These are phyloP conservation scores for Hanseniaspora lachancei DNA, from an alignment of 805 yeast genomes.

Conservation along the genomic window DNA sequence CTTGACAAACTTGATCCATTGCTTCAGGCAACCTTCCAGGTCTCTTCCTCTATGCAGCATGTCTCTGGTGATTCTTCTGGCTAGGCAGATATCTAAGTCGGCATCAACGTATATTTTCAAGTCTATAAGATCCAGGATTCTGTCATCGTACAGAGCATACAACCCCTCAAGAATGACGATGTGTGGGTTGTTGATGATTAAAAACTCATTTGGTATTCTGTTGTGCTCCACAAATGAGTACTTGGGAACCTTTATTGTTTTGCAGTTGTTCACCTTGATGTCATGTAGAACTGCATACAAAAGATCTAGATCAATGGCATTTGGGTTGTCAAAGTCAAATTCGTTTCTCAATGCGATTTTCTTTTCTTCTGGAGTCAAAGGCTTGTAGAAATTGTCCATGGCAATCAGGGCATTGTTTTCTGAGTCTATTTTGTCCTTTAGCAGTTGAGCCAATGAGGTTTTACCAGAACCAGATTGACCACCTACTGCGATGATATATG, in stretches of 20 bases:
- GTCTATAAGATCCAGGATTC: conserved; percentile 65
- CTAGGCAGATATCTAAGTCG: conserved; percentile 82
- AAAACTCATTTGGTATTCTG: conserved; percentile 47
- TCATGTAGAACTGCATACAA: conserved; percentile 49
- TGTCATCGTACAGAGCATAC: conserved; percentile 60
- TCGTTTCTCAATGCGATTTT: conserved; percentile 52
- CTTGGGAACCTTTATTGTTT: conserved; percentile 43
- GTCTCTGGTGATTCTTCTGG: conserved; percentile 77
- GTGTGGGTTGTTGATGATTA: conserved; percentile 83
- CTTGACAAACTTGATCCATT: conserved; percentile 84
- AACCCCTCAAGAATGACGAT: conserved; percentile 88
- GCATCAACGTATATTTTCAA: conserved; percentile 85
- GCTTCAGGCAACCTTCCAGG: conserved; percentile 63
- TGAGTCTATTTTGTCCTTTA: conserved; percentile 63
- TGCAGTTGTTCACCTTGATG: conserved; percentile 56
- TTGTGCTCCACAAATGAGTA: conserved; percentile 54
- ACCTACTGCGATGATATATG: conserved; percentile 77
- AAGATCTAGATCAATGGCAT: conserved; percentile 68
- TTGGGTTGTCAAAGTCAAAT: conserved; percentile 78
- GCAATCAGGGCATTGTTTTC: conserved; percentile 92
- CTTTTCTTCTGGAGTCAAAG: conserved; percentile 50
- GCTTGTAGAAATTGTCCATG: conserved; percentile 81
- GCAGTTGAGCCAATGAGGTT: conserved; percentile 75
- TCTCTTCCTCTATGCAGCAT: conserved; percentile 79
- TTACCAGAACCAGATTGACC: conserved; percentile 87